A percentile compares a stretch with the other conserved stretches of the same genome.
These are phyloP conservation scores for Euphrasia arctica DNA, from an alignment of 305 asterid genomes.

Conservation along the genomic window DNA sequence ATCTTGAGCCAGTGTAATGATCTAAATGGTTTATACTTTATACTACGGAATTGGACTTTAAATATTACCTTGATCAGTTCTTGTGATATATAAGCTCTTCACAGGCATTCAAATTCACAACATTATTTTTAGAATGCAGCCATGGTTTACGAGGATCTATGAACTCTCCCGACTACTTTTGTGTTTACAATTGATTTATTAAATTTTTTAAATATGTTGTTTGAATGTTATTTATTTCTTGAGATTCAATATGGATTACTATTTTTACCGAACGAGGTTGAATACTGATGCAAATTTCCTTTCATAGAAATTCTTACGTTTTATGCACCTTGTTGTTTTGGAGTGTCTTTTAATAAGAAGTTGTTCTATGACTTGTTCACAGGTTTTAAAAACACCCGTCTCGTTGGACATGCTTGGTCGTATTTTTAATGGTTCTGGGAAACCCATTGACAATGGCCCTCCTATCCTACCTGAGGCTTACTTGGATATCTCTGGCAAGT, in stretches of 20 bases:
- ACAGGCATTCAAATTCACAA: constrained; percentile 9
- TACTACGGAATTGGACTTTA: not conserved
- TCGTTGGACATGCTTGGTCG: constrained; percentile 99
- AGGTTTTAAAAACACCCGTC: constrained; percentile 98
- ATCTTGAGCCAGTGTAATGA: not conserved
- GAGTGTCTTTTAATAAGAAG: constrained; percentile 8
- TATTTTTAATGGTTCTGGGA: constrained; percentile 96
- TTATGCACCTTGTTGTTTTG: not conserved
- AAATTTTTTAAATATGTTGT: not conserved
- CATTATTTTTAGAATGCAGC: constrained; percentile 5
- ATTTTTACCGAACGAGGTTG: not conserved
- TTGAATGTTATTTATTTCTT: not conserved
- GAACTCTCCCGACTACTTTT: not conserved
- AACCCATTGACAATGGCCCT: constrained; percentile 98
- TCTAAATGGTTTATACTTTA: not conserved
- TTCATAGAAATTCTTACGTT: not conserved
- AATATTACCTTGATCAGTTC: not conserved
- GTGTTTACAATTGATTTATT: not conserved
- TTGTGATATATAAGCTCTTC: constrained; percentile 15
- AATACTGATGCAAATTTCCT: constrained; percentile 5
- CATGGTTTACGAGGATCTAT: not conserved
- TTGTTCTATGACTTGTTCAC: constrained; percentile 25
- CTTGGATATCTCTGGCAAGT: constrained; percentile 97
- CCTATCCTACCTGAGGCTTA: constrained; percentile 99
- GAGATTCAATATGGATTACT: not conserved